Percentiles rank a stretch among this genome's conserved stretches.
Evolutionary conservation across 192 early-diverging fungal species (phyloP).

Genomic region (Umbelopsis isabellina): DNA sequence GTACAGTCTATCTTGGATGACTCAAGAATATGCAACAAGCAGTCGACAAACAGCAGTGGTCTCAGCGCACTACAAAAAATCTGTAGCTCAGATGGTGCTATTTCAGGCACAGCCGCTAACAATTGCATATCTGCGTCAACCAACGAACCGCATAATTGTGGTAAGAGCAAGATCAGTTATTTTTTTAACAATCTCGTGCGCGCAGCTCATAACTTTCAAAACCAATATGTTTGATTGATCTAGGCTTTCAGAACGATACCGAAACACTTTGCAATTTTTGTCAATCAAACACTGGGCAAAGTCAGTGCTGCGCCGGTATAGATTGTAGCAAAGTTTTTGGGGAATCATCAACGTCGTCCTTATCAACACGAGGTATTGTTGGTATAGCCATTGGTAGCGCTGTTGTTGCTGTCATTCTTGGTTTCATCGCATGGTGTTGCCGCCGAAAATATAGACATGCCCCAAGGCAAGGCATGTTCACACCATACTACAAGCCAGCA

Average conservation of each 20-base stretch:
- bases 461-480: background rate
- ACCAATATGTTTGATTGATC: too few relatives aligned
- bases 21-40: background rate
- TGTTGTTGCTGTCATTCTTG: background rate
- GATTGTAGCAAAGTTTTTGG: constrained; percentile 18
- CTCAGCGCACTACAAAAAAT: background rate
- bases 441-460: background rate
- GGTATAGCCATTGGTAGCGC: constrained; percentile 16
- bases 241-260: constrained; percentile 29
- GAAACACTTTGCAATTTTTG: constrained; percentile 29
- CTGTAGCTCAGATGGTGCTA: background rate
- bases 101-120: background rate
- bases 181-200: too few relatives aligned
- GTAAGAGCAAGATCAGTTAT: background rate
- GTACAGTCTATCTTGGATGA: background rate
- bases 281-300: constrained; percentile 15
- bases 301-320: constrained; percentile 16
- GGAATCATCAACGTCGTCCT: background rate
- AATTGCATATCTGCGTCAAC: background rate
- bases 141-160: background rate
- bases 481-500: constrained; percentile 4
- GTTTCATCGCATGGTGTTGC: background rate
- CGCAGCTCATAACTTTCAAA: too few relatives aligned
- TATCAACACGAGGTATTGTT: background rate
- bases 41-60: background rate